A percentile compares a stretch with the other conserved stretches of the same genome.
phyloP scores from a whole-genome alignment of 2,329 filamentous ascomycete genomes.

The Cladosporium sphaerospermum region DNA sequence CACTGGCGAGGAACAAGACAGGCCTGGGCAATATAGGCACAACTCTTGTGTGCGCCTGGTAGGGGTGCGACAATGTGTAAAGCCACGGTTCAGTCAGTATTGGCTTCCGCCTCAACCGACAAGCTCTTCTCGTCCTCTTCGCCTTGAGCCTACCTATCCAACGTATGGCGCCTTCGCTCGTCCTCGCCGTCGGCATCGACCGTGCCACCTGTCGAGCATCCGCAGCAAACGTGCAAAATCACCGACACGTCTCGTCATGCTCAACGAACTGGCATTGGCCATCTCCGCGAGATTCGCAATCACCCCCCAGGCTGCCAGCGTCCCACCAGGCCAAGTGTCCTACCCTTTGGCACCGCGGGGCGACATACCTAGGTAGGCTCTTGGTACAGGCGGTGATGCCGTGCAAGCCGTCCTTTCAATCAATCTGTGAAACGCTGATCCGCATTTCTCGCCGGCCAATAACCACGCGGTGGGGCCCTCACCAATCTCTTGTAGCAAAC shows the following conservation, averaged over 20 bases:
- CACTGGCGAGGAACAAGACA: constrained; percentile 7
- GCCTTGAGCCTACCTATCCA: no score
- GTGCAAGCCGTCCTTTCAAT: not conserved
- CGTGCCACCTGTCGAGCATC: not conserved
- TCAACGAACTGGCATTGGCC: not conserved
- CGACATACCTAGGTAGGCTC: no score
- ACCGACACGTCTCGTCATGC: not conserved
- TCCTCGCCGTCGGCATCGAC: not conserved
- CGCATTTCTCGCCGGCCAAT: not conserved
- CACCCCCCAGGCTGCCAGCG: not conserved
- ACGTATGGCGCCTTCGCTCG: not conserved
- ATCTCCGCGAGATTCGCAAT: no score
- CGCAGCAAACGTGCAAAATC: not conserved
- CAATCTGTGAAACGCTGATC: not conserved
- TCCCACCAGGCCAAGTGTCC: not conserved
- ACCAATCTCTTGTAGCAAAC: not conserved
- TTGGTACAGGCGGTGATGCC: not conserved
- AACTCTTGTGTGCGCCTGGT: constrained; percentile 5
- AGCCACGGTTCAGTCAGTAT: not conserved
- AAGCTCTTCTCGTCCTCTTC: not conserved
- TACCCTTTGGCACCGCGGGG: not conserved
- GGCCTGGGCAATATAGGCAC: constrained; percentile 8
- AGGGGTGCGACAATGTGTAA: constrained; percentile 2
- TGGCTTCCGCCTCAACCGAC: not conserved
- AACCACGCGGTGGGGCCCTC: not conserved